A percentile compares a stretch with the other conserved stretches of the same genome.
Conservation (phyloP, 2,329 filamentous ascomycete genomes). For the Colletotrichum incanum region DNA sequence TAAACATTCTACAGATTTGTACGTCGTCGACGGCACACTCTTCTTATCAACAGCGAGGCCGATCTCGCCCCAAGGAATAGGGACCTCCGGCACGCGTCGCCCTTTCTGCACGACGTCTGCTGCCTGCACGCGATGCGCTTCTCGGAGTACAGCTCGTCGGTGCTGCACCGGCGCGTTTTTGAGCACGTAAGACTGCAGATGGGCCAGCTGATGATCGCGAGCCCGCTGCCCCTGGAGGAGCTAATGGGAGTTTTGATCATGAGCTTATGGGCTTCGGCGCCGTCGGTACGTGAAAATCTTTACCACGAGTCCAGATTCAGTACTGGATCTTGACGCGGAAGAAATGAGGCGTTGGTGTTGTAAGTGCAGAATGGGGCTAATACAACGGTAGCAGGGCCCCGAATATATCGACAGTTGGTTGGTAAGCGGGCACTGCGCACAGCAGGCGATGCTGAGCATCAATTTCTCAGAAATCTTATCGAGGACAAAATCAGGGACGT, state of each 20-base stretch:
- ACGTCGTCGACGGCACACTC: slow-evolving; percentile 26
- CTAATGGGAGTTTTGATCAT: slow-evolving; percentile 59
- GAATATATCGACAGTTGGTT: slow-evolving; percentile 62
- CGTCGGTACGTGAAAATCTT: slow-evolving; percentile 20
- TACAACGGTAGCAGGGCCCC: slow-evolving; percentile 28
- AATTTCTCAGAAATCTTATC: slow-evolving; percentile 59
- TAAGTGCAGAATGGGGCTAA: background rate
- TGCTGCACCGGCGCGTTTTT: slow-evolving; percentile 56
- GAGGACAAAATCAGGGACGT: slow-evolving; percentile 52
- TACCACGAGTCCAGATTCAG: too few species aligned
- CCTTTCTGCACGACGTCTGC: slow-evolving; percentile 58
- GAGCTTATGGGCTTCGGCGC: slow-evolving; percentile 46
- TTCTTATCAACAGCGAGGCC: slow-evolving; percentile 38
- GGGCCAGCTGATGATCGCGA: slow-evolving; percentile 57
- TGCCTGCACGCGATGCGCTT: slow-evolving; percentile 53
- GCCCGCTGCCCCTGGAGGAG: slow-evolving; percentile 58
- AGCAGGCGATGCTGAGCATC: slow-evolving; percentile 61
- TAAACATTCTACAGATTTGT: slow-evolving; percentile 30
- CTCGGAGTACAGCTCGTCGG: slow-evolving; percentile 31
- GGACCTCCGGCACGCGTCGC: slow-evolving; percentile 52
- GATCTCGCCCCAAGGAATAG: slow-evolving; percentile 34
- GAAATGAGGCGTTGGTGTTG: background rate
- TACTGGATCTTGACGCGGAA: background rate
- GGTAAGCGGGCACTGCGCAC: slow-evolving; percentile 58
- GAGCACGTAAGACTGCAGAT: slow-evolving; percentile 57